Base-by-base conservation (phyloP, 2,329 filamentous ascomycete species). In the Neoscytalidium dimidiatum region DNA sequence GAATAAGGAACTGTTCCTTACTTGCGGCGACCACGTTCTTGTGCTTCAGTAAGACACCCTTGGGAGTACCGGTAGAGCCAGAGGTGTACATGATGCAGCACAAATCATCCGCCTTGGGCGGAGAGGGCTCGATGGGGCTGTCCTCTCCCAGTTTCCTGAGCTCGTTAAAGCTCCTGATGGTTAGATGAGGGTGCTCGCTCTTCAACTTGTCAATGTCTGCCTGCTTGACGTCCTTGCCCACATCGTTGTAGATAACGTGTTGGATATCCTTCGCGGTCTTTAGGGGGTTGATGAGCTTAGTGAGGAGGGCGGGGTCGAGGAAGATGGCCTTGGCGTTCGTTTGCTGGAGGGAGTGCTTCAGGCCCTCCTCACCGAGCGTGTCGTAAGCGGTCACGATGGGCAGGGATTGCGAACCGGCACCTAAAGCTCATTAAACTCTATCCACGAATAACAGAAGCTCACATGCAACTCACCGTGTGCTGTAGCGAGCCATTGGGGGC, bases 311-410 rank as follows among this genome's bases (percentile, higher is more conserved):
- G 8, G 94, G 90, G 75, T 97, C 94, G 68, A 92, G 85, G 80
- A 94, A 97, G 83, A 97, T 94, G 77, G 90, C 89, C 71, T 88
- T 88, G 61, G 92, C 90, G 67, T 88, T 83, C 62, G 92, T 95
- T 80, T 96, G 91, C 23, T 88, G 83, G 68, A 97, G 86, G 3
- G 93, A 96, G 82, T 96, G 93, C 80, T 90, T 88, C 68, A 97
- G 86, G 52, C 93, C 94, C 67, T 89, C 88, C 72, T 92, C 86
- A 62, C 94, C 94, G 49, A 97, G 89, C 31, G 93, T 96, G 78
- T 97, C 94, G 79, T 97, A 97, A 58, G 94, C 93, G 51, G 94
- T 98, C 58, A 97, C 94, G 70, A 97, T 94, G 66, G 92, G 88
- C 76, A 97, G 88, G 49, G 92, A 94, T 79, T 98, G 94, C 17